A percentile compares a stretch with the other conserved stretches of the same genome.
phyloP scores from a whole-genome alignment of 2,329 filamentous ascomycete genomes.

The Apiospora malaysiana region DNA sequence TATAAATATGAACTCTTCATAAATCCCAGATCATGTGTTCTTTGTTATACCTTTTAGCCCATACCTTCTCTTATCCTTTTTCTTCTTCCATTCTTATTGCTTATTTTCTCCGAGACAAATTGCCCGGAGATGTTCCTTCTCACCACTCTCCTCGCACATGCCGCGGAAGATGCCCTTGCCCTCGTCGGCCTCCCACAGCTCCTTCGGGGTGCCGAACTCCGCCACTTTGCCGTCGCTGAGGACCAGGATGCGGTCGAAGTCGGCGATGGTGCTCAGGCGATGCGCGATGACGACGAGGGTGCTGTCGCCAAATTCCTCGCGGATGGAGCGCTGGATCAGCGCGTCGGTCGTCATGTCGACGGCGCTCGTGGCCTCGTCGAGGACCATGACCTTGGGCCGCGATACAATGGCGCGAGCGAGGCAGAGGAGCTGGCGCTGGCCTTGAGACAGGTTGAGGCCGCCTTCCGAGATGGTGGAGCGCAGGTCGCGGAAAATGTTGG shows the following conservation, averaged over 20 bases:
- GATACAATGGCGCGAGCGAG: slow-evolving; percentile 75
- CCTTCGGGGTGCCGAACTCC: slow-evolving; percentile 69
- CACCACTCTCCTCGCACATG: slow-evolving; percentile 69
- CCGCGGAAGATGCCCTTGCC: slow-evolving; percentile 59
- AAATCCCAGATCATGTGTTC: not conserved
- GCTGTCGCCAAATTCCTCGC: slow-evolving; percentile 71
- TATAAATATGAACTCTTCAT: not conserved
- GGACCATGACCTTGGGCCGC: slow-evolving; percentile 76
- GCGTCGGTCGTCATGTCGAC: slow-evolving; percentile 80
- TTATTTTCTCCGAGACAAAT: slow-evolving; percentile 45
- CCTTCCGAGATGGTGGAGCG: slow-evolving; percentile 71
- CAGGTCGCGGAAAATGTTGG: slow-evolving; percentile 70
- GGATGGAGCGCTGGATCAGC: slow-evolving; percentile 75
- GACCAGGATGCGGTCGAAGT: slow-evolving; percentile 77
- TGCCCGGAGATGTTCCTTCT: slow-evolving; percentile 57
- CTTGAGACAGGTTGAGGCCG: slow-evolving; percentile 76
- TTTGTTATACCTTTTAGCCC: not conserved
- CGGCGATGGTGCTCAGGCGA: slow-evolving; percentile 75
- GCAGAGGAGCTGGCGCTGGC: slow-evolving; percentile 77
- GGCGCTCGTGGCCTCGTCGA: slow-evolving; percentile 80
- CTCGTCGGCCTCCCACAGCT: slow-evolving; percentile 56
- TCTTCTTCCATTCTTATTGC: not conserved
- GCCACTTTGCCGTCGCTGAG: slow-evolving; percentile 70
- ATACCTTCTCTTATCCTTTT: not conserved
- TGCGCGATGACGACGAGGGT: slow-evolving; percentile 79